Conservation (phyloP, 768 basidiomycete genomes). For the Tulasnella calospora region DNA sequence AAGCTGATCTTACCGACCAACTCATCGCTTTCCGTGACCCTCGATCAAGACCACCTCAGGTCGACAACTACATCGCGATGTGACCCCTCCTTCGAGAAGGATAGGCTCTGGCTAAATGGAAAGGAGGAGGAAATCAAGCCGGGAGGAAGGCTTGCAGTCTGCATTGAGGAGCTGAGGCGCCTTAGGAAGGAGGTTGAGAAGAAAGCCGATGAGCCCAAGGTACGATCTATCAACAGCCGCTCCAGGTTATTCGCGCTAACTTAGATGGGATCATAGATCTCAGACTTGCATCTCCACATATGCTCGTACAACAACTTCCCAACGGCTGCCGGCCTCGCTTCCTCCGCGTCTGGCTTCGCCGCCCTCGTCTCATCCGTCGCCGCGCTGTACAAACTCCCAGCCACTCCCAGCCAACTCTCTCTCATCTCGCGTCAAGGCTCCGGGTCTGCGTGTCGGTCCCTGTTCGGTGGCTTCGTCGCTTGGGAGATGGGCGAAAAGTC, state of each 20-base stretch:
- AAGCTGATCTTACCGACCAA: constrained; percentile 94
- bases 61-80: constrained; percentile 90
- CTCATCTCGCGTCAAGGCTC: constrained; percentile 95
- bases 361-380: constrained; percentile 89
- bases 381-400: constrained; percentile 75
- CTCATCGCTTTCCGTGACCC: constrained; percentile 95
- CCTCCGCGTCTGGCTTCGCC: constrained; percentile 94
- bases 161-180: constrained; percentile 80
- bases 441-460: constrained; percentile 94
- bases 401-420: constrained; percentile 75
- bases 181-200: constrained; percentile 73
- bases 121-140: constrained; percentile 82
- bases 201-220: constrained; percentile 62
- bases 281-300: constrained; percentile 74
- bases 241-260: constrained; percentile 12
- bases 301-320: constrained; percentile 98
- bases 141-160: constrained; percentile 72
- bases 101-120: constrained; percentile 93
- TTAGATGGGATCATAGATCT: constrained; percentile 46
- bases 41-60: constrained; percentile 91
- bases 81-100: constrained; percentile 64
- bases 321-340: constrained; percentile 95
- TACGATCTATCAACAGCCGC: constrained; percentile 35
- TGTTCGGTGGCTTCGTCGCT: constrained; percentile 95
- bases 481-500: constrained; percentile 72